These are phyloP conservation scores for Hanseniaspora jakobsenii DNA, from an alignment of 805 yeast species.

Conservation along the genomic window DNA sequence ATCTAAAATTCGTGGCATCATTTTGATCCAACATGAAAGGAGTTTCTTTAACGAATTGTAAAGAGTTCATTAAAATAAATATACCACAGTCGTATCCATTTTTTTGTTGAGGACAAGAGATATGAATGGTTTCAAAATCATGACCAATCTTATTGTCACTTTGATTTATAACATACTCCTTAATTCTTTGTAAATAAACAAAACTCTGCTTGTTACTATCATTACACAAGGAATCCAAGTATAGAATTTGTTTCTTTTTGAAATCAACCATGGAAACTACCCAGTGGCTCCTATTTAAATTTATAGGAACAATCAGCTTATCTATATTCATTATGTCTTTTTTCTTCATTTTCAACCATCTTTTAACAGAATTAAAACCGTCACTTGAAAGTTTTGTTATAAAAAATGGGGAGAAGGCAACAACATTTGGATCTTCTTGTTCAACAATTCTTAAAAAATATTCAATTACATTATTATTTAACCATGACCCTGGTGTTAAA, in stretches of 20 bases:
- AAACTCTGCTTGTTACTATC: constrained; percentile 31
- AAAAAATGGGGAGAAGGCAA: constrained; percentile 81
- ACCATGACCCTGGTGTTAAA: constrained; percentile 61
- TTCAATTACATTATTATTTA: constrained; percentile 85
- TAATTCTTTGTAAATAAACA: constrained; percentile 36
- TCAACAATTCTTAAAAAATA: constrained; percentile 44
- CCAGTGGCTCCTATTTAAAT: constrained; percentile 79
- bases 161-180: constrained; percentile 57
- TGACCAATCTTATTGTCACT: constrained; percentile 34
- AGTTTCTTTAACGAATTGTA: constrained; percentile 41
- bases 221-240: constrained; percentile 59
- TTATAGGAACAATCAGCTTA: constrained; percentile 72
- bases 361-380: constrained; percentile 70
- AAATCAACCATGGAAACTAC: constrained; percentile 72
- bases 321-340: constrained; percentile 49
- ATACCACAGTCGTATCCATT: constrained; percentile 96
- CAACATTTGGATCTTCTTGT: constrained; percentile 32
- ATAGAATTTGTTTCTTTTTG: constrained; percentile 43
- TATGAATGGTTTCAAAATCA: constrained; percentile 27
- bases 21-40: constrained; percentile 1
- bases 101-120: constrained; percentile 65
- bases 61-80: constrained; percentile 69
- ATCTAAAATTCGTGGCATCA: constrained; percentile 37
- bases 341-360: constrained; percentile 75
- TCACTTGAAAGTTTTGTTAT: constrained; percentile 54